phyloP scores from a whole-genome alignment of 1,139 yeast species.

The Candida glucosophila region DNA sequence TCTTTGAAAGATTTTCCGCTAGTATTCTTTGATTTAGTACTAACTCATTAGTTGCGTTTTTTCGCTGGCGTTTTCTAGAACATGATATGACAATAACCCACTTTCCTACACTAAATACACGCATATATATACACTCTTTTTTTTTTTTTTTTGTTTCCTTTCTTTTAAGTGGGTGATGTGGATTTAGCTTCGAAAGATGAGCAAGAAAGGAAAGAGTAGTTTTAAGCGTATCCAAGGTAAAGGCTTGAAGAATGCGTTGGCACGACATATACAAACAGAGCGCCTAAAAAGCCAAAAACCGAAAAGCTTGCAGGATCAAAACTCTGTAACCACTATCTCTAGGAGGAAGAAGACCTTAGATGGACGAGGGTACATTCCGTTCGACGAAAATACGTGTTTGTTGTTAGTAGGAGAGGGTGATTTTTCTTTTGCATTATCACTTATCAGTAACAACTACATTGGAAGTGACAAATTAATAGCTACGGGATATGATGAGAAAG shows the following conservation, averaged over 20 bases:
- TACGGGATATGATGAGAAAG: constrained; percentile 64
- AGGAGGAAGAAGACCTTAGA: constrained; percentile 7
- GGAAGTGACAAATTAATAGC: constrained; percentile 51
- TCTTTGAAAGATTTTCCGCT: too few species aligned
- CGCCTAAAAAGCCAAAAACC: constrained; percentile 14
- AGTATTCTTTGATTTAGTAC: too few species aligned
- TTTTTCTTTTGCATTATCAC: constrained; percentile 69
- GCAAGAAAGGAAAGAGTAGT: not conserved
- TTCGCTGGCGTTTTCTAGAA: too few species aligned
- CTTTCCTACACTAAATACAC: too few species aligned
- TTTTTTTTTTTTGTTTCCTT: too few species aligned
- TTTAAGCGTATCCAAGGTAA: constrained; percentile 17
- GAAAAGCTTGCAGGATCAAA: constrained; percentile 1
- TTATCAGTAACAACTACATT: constrained; percentile 43
- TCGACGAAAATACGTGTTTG: constrained; percentile 41
- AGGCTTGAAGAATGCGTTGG: constrained; percentile 42
- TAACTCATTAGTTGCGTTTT: too few species aligned
- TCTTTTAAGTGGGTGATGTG: too few species aligned
- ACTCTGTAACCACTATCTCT: constrained; percentile 4
- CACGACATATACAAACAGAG: constrained; percentile 24
- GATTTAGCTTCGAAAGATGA: too few species aligned
- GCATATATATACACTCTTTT: too few species aligned
- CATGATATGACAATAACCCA: too few species aligned
- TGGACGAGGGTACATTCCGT: constrained; percentile 59
- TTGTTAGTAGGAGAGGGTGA: constrained; percentile 89